A percentile compares a stretch with the other conserved stretches of the same genome.
Conservation (phyloP, 345 rosid genomes). For the Populus alba region DNA sequence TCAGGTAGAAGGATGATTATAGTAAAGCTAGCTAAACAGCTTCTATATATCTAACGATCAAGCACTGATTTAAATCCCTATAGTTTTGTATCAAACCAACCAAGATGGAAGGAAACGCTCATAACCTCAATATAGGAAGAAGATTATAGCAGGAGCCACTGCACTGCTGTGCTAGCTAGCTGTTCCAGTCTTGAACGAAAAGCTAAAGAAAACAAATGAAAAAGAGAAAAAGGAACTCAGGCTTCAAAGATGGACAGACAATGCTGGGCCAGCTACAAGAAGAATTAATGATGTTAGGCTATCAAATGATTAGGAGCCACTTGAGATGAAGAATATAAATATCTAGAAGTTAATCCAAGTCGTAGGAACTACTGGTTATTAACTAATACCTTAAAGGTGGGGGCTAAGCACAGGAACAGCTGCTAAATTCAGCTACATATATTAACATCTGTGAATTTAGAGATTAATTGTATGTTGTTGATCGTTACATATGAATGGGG, state of each 20-base stretch:
- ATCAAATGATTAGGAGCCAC: conserved; percentile 40
- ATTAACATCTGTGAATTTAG: neutral
- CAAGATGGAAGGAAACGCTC: conserved; percentile 1
- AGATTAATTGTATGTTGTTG: conserved; percentile 1
- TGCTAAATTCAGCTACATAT: conserved; percentile 45
- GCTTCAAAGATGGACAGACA: conserved; percentile 31
- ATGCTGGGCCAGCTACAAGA: conserved; percentile 41
- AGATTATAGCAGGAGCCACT: conserved; percentile 25
- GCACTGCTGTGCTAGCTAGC: conserved; percentile 34
- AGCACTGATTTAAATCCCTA: neutral
- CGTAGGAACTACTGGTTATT: neutral
- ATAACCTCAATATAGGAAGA: conserved; percentile 22
- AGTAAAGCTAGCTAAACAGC: neutral
- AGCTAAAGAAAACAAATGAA: conserved; percentile 29
- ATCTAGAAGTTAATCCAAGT: neutral
- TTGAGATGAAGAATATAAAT: neutral
- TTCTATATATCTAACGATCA: neutral
- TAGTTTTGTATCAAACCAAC: neutral
- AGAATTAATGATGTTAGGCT: conserved; percentile 35
- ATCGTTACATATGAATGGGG: conserved; percentile 14
- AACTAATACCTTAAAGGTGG: conserved; percentile 5
- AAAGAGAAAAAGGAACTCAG: conserved; percentile 20
- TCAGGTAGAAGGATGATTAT: conserved; percentile 18
- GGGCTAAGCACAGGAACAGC: conserved; percentile 49
- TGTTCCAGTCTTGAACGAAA: conserved; percentile 37